phyloP scores from a whole-genome alignment of 2,329 filamentous ascomycete species.

The Raffaelea albimanens region DNA sequence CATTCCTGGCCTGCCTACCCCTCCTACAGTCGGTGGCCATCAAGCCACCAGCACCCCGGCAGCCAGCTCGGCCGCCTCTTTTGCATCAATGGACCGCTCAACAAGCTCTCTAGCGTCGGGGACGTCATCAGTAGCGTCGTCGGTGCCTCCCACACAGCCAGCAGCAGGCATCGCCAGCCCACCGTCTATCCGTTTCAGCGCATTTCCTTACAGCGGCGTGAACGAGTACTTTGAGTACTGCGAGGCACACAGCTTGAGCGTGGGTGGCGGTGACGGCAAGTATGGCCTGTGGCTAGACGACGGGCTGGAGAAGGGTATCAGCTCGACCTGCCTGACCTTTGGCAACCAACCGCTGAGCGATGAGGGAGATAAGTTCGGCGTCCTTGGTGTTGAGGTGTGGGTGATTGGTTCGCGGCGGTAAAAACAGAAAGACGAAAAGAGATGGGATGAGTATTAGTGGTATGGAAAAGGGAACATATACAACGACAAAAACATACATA shows the following conservation, averaged over 20 bases:
- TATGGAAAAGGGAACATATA: background rate
- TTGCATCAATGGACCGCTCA: background rate
- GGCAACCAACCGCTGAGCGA: constrained; percentile 91
- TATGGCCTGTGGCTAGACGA: constrained; percentile 94
- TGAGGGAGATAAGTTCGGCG: constrained; percentile 82
- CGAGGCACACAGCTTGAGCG: constrained; percentile 71
- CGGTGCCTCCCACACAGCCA: constrained; percentile 5
- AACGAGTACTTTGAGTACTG: constrained; percentile 98
- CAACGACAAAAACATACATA: background rate
- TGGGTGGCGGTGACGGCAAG: constrained; percentile 81
- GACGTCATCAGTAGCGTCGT: background rate
- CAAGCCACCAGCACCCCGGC: constrained; percentile 20
- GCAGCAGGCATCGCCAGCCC: constrained; percentile 41
- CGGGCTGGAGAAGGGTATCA: constrained; percentile 73
- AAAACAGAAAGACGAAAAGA: constrained; percentile 14
- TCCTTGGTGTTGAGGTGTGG: constrained; percentile 90
- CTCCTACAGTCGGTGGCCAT: background rate
- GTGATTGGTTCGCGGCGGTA: constrained; percentile 52
- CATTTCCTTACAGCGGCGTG: constrained; percentile 88
- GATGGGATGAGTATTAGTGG: no score
- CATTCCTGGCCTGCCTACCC: no score
- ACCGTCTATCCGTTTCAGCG: constrained; percentile 89
- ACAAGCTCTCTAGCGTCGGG: background rate
- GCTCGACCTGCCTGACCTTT: constrained; percentile 79
- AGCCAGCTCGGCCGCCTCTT: background rate